Evolutionary conservation across 108 stramenopile species (phyloP), one percentile per base, ranked within the genome.

Genomic region (Nitzschia inconspicua): DNA sequence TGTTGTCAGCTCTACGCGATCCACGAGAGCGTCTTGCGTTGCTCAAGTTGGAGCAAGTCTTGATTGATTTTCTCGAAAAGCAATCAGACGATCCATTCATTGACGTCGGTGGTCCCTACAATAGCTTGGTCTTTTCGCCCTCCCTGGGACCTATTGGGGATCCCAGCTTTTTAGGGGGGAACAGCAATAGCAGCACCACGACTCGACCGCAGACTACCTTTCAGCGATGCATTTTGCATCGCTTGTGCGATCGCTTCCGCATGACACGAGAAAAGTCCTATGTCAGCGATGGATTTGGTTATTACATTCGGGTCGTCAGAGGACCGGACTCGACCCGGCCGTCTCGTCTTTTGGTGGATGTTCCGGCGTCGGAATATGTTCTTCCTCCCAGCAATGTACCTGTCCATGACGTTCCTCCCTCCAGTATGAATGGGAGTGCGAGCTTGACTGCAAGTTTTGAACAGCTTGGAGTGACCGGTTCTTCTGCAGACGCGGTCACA

Each of bases 201-300:
- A 61, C 43, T 18, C 64, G 65, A 35, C 58, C 74, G 23, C 83
- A 83, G 55, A 89, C 91, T 16, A 79, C 77, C 41, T 96, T 95
- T 66, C 96, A 96, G 56, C 71, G 96, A 41, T 73, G 86, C 22
- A 63, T 92, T 47, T 46, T 92, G 36, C 94, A 96, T 73, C 92
- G 96, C 22, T 72, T 96, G 40, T 88, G 89, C 20, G 91, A 92
- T 73, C 80, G 96, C 7, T 96, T 96, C 60, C 44, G 63, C 36
- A 88, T 96, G 60, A 41, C 75, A 23, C 70, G 94, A 26, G 88
- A 89, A 53, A 67, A 78, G 9, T 69, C 68, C 13, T 55, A 42
- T 7, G 37, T 27, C 6, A 34, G 31, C 6, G 66, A 60, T 55
- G 62, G 60, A 24, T 47, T 42, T 16, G 53, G 53, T 13, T 54